A percentile compares a stretch with the other conserved stretches of the same genome.
Evolutionary conservation across 345 rosid species (phyloP).

Genomic region (Syzygium aromaticum): DNA sequence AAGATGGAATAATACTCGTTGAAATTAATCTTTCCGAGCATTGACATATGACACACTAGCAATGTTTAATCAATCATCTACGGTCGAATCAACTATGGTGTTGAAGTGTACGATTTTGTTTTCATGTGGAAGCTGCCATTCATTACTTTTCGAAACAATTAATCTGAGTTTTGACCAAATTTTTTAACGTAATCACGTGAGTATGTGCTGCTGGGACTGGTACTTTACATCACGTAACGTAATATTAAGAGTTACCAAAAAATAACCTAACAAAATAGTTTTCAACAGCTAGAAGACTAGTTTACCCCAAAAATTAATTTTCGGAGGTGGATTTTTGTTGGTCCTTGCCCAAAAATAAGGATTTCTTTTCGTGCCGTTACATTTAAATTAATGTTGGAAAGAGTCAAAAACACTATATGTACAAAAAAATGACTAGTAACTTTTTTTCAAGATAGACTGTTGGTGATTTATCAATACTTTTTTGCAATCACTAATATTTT

Average conservation of each 20-base stretch:
- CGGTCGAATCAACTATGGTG: not conserved
- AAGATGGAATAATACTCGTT: not conserved
- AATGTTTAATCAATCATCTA: not conserved
- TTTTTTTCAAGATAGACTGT: not conserved
- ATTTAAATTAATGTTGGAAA: not conserved
- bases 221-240: too few species aligned
- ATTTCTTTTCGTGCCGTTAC: not conserved
- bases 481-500: not conserved
- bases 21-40: not conserved
- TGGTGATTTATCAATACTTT: not conserved
- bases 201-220: not conserved
- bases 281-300: not conserved
- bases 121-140: not conserved
- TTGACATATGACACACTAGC: not conserved
- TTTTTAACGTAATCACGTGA: not conserved
- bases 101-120: not conserved
- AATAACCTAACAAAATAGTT: not conserved
- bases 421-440: not conserved
- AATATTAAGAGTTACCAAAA: not conserved
- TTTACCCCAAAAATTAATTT: not conserved
- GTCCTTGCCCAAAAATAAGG: not conserved
- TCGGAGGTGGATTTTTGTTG: not conserved
- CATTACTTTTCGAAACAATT: not conserved
- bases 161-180: not conserved
- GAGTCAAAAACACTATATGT: not conserved